Evolutionary conservation across 176 grass and related monocot genomes (phyloP), one percentile per base, ranked within the genome.

Genomic region (Aegilops sharonensis): DNA sequence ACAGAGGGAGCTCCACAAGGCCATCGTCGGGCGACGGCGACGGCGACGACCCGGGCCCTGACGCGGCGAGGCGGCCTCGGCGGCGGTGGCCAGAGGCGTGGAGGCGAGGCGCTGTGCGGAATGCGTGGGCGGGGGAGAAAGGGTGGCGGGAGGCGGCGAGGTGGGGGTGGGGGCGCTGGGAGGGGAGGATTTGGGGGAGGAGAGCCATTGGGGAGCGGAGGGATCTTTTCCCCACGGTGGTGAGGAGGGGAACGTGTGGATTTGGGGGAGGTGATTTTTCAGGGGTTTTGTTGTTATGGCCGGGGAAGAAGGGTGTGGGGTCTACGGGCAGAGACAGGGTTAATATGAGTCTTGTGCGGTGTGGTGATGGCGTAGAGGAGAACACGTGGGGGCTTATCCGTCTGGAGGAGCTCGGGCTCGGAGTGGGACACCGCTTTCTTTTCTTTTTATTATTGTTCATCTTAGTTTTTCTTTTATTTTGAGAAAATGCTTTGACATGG

Each of bases 1-100:
- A 96, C 11, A 99, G 89, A 12, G 97, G 97, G 17, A 99, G 90
- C 89, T 99, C 94, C 35, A 94, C 87, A 14, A 99, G 90, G 47
- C 93, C 94, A 30, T 93, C 80, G 72, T 88, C 81, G 79, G 78
- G 77, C 40, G 43, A 14, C 57, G 77, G 21, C 77, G 76, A 77
- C 8, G 66, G 50, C 48, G 48, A 52, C 48, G 48, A 42, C 23
- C 68, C 87, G 66, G 90, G 81, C 3, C 86, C 78, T 9, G 83
- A 60, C n/a, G 80, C 21, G 78, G 65, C 64, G 63, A 71, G 82
- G 78, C 40, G 69, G 43, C 20, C 78, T 11, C 75, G 86, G 71
- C 66, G 36, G 31, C 42, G 84, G 43, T 40, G 50, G 45, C 18
- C 20, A 5, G 66, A 34, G 30, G 74, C 77, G 45, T 88, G 93